phyloP scores from a whole-genome alignment of 2,329 filamentous ascomycete species.

The Ilyonectria robusta region DNA sequence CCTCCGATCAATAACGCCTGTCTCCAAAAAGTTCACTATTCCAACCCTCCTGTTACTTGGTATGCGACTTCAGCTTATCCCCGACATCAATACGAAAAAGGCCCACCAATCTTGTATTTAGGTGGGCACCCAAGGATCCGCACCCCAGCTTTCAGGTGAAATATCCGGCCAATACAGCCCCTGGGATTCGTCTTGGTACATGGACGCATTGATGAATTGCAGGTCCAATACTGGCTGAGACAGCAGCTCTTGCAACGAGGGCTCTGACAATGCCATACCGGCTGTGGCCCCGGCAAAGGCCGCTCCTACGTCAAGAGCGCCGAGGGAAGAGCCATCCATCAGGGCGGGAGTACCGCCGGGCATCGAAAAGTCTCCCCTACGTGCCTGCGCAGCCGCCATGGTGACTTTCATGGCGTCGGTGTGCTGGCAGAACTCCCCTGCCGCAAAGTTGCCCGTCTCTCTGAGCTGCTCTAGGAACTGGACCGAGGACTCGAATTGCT shows the following conservation, averaged over 20 bases:
- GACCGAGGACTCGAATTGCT: conserved; percentile 56
- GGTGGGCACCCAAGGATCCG: conserved; percentile 36
- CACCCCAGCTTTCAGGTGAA: conserved; percentile 44
- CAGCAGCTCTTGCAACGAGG: conserved; percentile 53
- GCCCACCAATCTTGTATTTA: not conserved
- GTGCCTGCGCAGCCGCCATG: conserved; percentile 41
- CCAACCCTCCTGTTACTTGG: too few species aligned
- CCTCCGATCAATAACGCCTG: too few species aligned
- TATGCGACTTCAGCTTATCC: not conserved
- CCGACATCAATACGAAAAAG: not conserved
- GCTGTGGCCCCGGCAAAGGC: conserved; percentile 41
- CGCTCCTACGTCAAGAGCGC: conserved; percentile 34
- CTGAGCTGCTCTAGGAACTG: conserved; percentile 57
- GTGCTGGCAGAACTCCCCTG: conserved; percentile 58
- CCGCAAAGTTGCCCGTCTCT: conserved; percentile 57
- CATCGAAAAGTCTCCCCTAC: conserved; percentile 34
- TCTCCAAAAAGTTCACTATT: too few species aligned
- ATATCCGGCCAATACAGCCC: conserved; percentile 47
- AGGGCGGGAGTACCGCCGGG: conserved; percentile 21
- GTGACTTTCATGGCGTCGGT: conserved; percentile 53
- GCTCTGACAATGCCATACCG: conserved; percentile 54
- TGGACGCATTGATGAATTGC: conserved; percentile 51
- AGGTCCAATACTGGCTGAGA: conserved; percentile 52
- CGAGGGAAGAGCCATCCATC: conserved; percentile 25
- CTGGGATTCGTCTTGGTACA: conserved; percentile 45